Evolutionary conservation across 2,329 filamentous ascomycete species (phyloP), one percentile per base, ranked within the genome.

Genomic region (Neurospora crassa): DNA sequence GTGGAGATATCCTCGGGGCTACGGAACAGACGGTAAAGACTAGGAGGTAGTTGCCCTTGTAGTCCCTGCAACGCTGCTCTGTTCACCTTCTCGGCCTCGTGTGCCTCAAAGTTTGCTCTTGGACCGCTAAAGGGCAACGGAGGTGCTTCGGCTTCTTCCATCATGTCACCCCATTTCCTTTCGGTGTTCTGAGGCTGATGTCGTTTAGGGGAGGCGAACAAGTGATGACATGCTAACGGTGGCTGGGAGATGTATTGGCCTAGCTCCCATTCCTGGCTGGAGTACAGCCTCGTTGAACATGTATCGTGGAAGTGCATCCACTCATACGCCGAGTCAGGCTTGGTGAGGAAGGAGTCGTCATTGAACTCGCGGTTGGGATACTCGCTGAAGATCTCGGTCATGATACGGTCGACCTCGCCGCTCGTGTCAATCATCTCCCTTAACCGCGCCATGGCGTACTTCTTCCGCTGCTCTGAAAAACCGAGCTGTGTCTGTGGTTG

Each of bases 251-350:
- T 87, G 79, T 99, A 99, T 0, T 93, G 90, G 0, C 88, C 88
- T 18, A 99, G 84, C 80, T 99, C 96, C 92, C 96, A 99, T 71
- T 97, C 94, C 79, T 97, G 95, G 72, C 88, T 90, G n/a, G 89
- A 84, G 78, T 90, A 96, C 1, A 98, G 86, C 47, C 90, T 89
- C 0, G 90, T 90, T 34, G 93, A 93, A 74, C 97, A 90, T 0
- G 85, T 84, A 77, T 98, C 96, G 80, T 97, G 92, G 81, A 99
- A 98, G 79, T 96, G 86, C 70, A 99, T 87, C 96, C 96, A 99
- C 78, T 97, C 95, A 80, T 97, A 97, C 0, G 93, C 93, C 79
- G 87, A 83, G 75, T 91, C 90, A 0, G 96, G 96, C 78, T 99
- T 99, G 42, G 90, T 92, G 41, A 99, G 89, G 75, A 93, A 91